Base-by-base conservation (phyloP, 805 yeast species). In the Metschnikowia dekortorum region DNA sequence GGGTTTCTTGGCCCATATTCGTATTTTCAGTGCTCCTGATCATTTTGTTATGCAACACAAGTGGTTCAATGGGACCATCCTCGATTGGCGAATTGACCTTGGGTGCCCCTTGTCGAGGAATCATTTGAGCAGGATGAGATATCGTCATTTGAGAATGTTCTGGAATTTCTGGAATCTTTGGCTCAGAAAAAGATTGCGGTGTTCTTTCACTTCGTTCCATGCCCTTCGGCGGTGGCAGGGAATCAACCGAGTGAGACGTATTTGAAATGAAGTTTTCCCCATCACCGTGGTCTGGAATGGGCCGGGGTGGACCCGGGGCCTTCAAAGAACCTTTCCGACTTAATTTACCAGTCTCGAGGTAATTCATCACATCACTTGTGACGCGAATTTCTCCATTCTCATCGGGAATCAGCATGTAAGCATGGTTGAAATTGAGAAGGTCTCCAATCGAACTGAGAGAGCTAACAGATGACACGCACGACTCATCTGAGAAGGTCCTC, bases 391-490 rank as follows among this genome's bases (percentile, higher is more conserved):
- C 52, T 8, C 53, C 55, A 16, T 33, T 47, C 6, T 52, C 46
- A 40, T 52, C 50, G 6, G 57, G 55, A 22, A 53, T 50, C 53
- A 47, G 54, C 56, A 53, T 53, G 32, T 45, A 53, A 10, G 53
- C 51, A 16, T 53, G 48, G 13, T 36, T 44, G 22, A 48, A 43
- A 18, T 46, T 47, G 26, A 55, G 49, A 28, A 64, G 54, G 39
- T 69, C 74, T 1, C 70, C 71, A 14, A 66, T 56, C 1, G 74
- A 64, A 51, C 71, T 68, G 49, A 69, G 66, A 0, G 71, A 64
- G 51, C 73, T 68, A 10, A 70, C 67, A 0, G 75, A 67, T 5
- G 74, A 69, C 1, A 68, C 72, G 16, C 59, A 62, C 1, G 75
- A 69, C 46, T 71, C 67, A 32, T 61, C 75, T 40, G 75, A 70